A percentile compares a stretch with the other conserved stretches of the same genome.
phyloP scores from a whole-genome alignment of 208 protist genomes.

The Phytomonas francai region DNA sequence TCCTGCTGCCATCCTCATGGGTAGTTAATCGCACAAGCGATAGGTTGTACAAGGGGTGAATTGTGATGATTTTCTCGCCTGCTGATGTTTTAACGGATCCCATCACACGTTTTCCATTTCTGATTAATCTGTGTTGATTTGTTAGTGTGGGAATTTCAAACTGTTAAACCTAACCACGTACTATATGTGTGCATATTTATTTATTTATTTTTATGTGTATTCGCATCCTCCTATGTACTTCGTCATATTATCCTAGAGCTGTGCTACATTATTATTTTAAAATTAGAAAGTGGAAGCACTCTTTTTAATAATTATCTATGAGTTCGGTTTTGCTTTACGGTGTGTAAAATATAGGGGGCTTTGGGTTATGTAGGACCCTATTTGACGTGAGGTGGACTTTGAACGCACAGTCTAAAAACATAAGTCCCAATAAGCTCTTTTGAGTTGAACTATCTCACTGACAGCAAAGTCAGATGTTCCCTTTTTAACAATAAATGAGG shows the following conservation, averaged over 20 bases:
- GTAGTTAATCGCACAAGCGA: neutral
- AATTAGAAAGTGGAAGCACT: neutral
- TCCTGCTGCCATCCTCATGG: neutral
- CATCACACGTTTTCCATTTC: neutral
- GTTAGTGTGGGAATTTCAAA: neutral
- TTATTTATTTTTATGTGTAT: constrained; percentile 7
- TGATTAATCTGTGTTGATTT: neutral
- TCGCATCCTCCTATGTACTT: constrained; percentile 4
- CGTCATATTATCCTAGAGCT: neutral
- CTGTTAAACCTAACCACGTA: neutral
- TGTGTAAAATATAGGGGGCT: neutral
- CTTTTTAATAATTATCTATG: neutral
- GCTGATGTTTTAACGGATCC: neutral
- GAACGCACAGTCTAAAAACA: neutral
- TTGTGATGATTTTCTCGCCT: neutral
- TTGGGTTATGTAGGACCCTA: neutral
- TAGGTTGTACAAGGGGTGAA: neutral
- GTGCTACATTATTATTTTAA: neutral
- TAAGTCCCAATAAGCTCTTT: neutral
- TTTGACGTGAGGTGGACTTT: neutral
- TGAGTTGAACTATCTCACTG: neutral
- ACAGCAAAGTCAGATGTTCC: neutral
- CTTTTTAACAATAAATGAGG: neutral
- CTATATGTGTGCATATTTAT: neutral
- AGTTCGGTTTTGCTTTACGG: neutral